These are phyloP conservation scores for Fusarium ambrosium DNA, from an alignment of 2,329 filamentous ascomycete species.

Conservation along the genomic window DNA sequence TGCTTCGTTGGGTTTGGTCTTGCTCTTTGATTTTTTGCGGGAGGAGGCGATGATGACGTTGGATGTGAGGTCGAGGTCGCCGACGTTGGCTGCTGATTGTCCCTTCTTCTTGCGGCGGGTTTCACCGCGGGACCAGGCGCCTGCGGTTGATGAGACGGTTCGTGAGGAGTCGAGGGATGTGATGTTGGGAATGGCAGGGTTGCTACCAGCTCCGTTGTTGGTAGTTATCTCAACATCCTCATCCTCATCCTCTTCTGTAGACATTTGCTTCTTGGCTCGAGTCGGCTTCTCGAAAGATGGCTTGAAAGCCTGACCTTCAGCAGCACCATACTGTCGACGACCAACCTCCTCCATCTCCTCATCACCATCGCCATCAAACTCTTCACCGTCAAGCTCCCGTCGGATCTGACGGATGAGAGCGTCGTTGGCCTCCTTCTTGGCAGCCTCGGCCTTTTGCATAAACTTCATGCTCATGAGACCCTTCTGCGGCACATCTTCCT, in stretches of 20 bases:
- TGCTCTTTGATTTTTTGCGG: slow-evolving; percentile 49
- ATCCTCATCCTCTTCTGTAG: slow-evolving; percentile 44
- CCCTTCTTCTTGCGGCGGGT: slow-evolving; percentile 57
- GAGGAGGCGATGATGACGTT: slow-evolving; percentile 51
- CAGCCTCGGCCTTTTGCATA: slow-evolving; percentile 90
- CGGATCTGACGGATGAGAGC: slow-evolving; percentile 78
- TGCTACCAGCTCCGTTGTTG: slow-evolving; percentile 28
- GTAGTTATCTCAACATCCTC: slow-evolving; percentile 49
- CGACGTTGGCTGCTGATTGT: slow-evolving; percentile 45
- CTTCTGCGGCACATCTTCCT: slow-evolving; percentile 69
- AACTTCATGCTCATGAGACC: slow-evolving; percentile 90
- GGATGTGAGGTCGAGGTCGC: slow-evolving; percentile 58
- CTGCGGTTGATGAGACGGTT: slow-evolving; percentile 48
- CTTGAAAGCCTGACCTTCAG: slow-evolving; percentile 51
- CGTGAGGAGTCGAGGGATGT: slow-evolving; percentile 33
- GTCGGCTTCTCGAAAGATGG: slow-evolving; percentile 49
- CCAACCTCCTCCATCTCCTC: slow-evolving; percentile 73
- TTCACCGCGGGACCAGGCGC: slow-evolving; percentile 59
- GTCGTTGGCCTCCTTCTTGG: slow-evolving; percentile 84
- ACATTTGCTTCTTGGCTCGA: slow-evolving; percentile 48
- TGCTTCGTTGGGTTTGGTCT: slow-evolving; percentile 49
- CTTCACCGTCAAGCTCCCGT: slow-evolving; percentile 77
- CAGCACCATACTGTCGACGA: slow-evolving; percentile 75
- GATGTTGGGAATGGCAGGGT: slow-evolving; percentile 39
- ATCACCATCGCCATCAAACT: slow-evolving; percentile 64